Percentiles rank a stretch among this genome's conserved stretches.
These are phyloP conservation scores for Pyricularia pennisetigena DNA, from an alignment of 2,329 filamentous ascomycete species.

Conservation along the genomic window DNA sequence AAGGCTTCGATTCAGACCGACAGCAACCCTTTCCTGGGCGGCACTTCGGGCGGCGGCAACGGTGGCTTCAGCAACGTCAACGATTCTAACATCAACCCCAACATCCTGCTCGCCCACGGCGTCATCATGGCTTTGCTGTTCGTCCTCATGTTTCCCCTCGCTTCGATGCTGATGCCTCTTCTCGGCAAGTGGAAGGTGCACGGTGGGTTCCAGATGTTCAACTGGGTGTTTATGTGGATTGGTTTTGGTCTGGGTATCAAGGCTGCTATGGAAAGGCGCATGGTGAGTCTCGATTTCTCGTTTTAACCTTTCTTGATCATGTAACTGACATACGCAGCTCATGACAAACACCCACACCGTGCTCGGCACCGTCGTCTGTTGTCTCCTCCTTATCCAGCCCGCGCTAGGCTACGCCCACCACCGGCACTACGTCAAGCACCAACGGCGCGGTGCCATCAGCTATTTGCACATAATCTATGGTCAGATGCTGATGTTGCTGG, in stretches of 20 bases:
- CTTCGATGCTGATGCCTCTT: conserved; percentile 36
- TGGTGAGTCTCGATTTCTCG: conserved; percentile 27
- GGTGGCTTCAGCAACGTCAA: background rate
- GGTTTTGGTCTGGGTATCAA: conserved; percentile 49
- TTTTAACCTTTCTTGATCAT: conserved; percentile 3
- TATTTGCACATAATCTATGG: conserved; percentile 55
- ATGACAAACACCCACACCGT: conserved; percentile 42
- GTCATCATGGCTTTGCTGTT: conserved; percentile 29
- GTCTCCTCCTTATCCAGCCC: conserved; percentile 47
- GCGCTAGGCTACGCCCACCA: conserved; percentile 50
- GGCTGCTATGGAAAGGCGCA: conserved; percentile 26
- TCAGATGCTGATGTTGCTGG: conserved; percentile 44
- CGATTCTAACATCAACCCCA: background rate
- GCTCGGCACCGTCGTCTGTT: conserved; percentile 44
- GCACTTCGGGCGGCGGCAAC: conserved; percentile 4
- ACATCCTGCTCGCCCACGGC: conserved; percentile 40
- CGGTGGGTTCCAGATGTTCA: conserved; percentile 41
- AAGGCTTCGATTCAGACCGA: conserved; percentile 34
- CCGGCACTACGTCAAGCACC: conserved; percentile 35
- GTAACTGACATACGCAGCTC: conserved; percentile 26
- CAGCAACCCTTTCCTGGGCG: conserved; percentile 39
- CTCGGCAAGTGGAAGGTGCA: conserved; percentile 49
- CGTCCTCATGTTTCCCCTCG: conserved; percentile 33
- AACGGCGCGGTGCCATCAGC: conserved; percentile 38
- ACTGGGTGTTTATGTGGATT: conserved; percentile 47